A percentile compares a stretch with the other conserved stretches of the same genome.
Evolutionary conservation across 2,329 filamentous ascomycete species (phyloP).

Genomic region (Pseudonectria buxi): DNA sequence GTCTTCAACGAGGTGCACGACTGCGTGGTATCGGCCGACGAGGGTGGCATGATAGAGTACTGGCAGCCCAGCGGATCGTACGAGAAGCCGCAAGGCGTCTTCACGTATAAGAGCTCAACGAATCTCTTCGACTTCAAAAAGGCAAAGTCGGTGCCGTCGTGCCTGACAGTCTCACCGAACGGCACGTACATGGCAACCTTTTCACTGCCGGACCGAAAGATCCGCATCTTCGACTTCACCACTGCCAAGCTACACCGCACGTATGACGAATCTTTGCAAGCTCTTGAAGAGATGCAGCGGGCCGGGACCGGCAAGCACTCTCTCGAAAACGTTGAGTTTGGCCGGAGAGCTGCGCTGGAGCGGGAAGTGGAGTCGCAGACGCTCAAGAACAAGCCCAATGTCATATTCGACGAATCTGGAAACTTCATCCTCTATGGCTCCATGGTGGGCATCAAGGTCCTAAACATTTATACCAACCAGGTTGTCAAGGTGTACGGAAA

Average conservation of each 20-base stretch:
- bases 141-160: conserved; percentile 75
- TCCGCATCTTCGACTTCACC: conserved; percentile 88
- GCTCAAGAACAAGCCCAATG: conserved; percentile 66
- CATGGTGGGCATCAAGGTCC: conserved; percentile 84
- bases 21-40: conserved; percentile 85
- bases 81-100: conserved; percentile 88
- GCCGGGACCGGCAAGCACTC: conserved; percentile 77
- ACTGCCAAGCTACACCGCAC: conserved; percentile 82
- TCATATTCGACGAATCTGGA: conserved; percentile 92
- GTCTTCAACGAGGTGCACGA: conserved; percentile 83
- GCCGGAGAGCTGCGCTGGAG: conserved; percentile 77
- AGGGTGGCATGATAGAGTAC: conserved; percentile 92
- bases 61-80: conserved; percentile 77
- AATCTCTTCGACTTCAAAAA: conserved; percentile 98
- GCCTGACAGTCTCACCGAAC: conserved; percentile 77
- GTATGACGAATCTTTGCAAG: conserved; percentile 89
- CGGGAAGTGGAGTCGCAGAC: conserved; percentile 70
- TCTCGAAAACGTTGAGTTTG: conserved; percentile 87
- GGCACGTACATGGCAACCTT: conserved; percentile 81
- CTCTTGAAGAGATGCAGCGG: conserved; percentile 91
- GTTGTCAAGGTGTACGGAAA: conserved; percentile 85
- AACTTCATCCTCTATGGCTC: conserved; percentile 94
- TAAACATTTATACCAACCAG: conserved; percentile 92
- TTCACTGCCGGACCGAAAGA: conserved; percentile 88
- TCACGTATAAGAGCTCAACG: conserved; percentile 87